A percentile compares a stretch with the other conserved stretches of the same genome.
Conservation (phyloP, 1,284 basidiomycete species). For the Puccinia hordei region DNA sequence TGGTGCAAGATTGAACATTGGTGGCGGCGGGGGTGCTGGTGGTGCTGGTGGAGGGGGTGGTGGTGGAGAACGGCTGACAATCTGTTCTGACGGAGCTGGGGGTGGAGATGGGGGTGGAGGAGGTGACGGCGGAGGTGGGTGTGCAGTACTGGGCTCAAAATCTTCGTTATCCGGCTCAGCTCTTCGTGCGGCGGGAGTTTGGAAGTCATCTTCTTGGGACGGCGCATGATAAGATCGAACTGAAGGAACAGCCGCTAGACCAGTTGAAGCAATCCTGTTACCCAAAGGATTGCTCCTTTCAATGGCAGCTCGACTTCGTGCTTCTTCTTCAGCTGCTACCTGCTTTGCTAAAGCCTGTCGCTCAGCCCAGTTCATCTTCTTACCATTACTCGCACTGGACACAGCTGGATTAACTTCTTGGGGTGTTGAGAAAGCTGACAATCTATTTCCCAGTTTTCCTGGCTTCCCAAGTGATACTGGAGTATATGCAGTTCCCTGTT, state of each 20-base stretch:
- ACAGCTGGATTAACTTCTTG: conserved; percentile 56
- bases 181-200: conserved; percentile 53
- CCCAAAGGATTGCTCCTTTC: conserved; percentile 32
- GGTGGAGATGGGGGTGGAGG: conserved; percentile 26
- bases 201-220: conserved; percentile 61
- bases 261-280: conserved; percentile 58
- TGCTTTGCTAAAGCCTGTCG: conserved; percentile 82
- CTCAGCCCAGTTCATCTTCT: conserved; percentile 85
- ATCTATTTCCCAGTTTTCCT: conserved; percentile 81
- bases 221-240: conserved; percentile 63
- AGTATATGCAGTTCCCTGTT: conserved; percentile 75
- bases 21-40: conserved; percentile 25
- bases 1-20: neutral
- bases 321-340: conserved; percentile 77
- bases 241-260: conserved; percentile 60
- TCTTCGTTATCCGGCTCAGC: conserved; percentile 51
- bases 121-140: conserved; percentile 56
- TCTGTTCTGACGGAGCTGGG: conserved; percentile 7
- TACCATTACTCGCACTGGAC: conserved; percentile 54
- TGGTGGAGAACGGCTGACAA: conserved; percentile 3
- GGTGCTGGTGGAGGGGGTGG: conserved; percentile 11
- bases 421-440: conserved; percentile 58
- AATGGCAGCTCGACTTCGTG: conserved; percentile 67
- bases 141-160: conserved; percentile 51
- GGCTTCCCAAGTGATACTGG: conserved; percentile 81